Percentiles rank a stretch among this genome's conserved stretches.
phyloP scores from a whole-genome alignment of 257 asterid genomes.

The Gentiana macrophylla region DNA sequence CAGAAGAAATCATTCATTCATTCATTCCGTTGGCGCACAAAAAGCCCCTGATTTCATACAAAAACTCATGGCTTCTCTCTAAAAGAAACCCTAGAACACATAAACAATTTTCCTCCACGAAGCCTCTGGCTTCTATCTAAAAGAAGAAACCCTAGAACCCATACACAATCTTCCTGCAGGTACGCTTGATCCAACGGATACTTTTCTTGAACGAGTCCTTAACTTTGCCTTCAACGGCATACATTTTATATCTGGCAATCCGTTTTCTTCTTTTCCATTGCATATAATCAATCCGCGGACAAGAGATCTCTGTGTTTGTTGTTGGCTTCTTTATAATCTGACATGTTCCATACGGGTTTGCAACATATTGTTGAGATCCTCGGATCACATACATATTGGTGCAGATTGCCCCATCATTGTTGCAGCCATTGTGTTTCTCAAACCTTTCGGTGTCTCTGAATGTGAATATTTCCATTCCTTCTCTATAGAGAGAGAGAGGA shows the following conservation, averaged over 20 bases:
- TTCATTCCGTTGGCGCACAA: too few relatives aligned
- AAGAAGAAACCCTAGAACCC: constrained; percentile 15
- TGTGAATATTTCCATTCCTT: constrained; percentile 13
- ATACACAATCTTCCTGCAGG: constrained; percentile 40
- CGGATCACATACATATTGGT: constrained; percentile 11
- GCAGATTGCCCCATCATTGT: constrained; percentile 5
- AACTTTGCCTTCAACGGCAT: constrained; percentile 56
- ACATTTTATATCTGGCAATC: constrained; percentile 46
- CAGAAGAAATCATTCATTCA: too few relatives aligned
- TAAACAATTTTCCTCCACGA: too few relatives aligned
- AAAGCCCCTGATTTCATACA: too few relatives aligned
- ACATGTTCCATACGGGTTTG: constrained; percentile 1
- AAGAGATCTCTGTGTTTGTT: not conserved
- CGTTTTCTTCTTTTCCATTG: constrained; percentile 52
- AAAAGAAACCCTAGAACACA: too few relatives aligned
- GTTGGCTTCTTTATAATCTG: not conserved
- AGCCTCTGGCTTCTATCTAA: too few relatives aligned
- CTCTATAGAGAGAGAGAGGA: not conserved
- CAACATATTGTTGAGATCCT: not conserved
- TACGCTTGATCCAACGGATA: constrained; percentile 49
- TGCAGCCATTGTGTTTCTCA: constrained; percentile 8
- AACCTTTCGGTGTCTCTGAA: not conserved
- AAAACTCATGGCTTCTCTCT: too few relatives aligned
- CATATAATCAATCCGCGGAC: constrained; percentile 5
- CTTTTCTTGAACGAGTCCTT: constrained; percentile 42